Evolutionary conservation across 179 eudicot species (phyloP), one percentile per base, ranked within the genome.

Genomic region (Spergularia azorica): DNA sequence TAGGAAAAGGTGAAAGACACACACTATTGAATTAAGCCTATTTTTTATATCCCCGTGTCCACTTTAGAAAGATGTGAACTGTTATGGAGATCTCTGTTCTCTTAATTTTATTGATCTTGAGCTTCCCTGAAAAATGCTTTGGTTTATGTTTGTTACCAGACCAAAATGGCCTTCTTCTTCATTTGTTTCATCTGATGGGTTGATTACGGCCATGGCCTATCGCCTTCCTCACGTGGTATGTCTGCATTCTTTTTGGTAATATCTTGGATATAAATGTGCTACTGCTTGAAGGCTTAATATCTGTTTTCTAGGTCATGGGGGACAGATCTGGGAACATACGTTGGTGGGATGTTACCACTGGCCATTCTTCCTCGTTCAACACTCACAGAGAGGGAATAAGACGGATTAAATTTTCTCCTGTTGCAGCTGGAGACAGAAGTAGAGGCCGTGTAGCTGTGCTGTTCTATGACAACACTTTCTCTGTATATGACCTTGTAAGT

Each of bases 111-210:
- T 69, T 50, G 54, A 70, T 62, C 32, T 63, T 39, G 73, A 36
- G 32, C 8, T 72, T 36, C 50, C 39, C 20, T 38, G 67, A 13
- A 70, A 70, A 46, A 48, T 63, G 61, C 18, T 26, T 55, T 38
- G 70, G 67, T 73, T n/a, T 78, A 55, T 89, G 83, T 81, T 63
- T 82, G 41, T 72, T 76, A 77, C 71, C 94, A 95, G 97, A 89
- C 98, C 98, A 54, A 95, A 95, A 84, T 93, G 99, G 99, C 99
- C 99, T 69, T 85, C 97, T 67, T 84, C 98, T 75, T 91, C 99
- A 73, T 95, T 95, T 87, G 94, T 88, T 81, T 83, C 98, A 76
- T 86, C 97, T 39, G 99, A 95, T 84, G 98, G 98, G 76, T 77
- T 94, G 86, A 79, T 95, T 72, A 95, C 99, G 32, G 98, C 99